phyloP scores from a whole-genome alignment of 495 filamentous ascomycete species.

The Penicillium cinerascens region DNA sequence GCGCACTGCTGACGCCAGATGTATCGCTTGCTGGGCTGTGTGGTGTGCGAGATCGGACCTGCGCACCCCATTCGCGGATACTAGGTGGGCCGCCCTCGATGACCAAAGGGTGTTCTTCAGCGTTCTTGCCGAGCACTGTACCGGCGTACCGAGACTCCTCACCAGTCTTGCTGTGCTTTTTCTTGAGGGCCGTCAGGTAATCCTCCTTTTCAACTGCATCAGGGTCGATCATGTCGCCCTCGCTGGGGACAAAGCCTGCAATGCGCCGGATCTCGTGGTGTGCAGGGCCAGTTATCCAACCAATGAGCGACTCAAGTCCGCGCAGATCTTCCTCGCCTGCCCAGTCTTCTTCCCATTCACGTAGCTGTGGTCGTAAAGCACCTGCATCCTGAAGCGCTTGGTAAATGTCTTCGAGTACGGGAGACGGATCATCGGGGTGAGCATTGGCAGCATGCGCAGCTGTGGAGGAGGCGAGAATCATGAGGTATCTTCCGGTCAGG shows the following conservation, averaged over 20 bases:
- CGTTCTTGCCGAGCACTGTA: conserved; percentile 68
- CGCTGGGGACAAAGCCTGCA: conserved; percentile 51
- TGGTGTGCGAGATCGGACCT: conserved; percentile 32
- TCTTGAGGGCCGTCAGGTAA: conserved; percentile 73
- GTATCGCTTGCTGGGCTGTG: conserved; percentile 33
- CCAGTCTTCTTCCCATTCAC: conserved; percentile 56
- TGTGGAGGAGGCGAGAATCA: conserved; percentile 61
- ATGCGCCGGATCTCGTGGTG: conserved; percentile 72
- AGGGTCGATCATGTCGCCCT: conserved; percentile 43
- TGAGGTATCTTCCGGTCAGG: conserved; percentile 69
- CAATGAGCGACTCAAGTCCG: conserved; percentile 67
- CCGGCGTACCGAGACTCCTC: conserved; percentile 79
- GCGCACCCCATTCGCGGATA: conserved; percentile 61
- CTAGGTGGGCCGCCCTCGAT: conserved; percentile 72
- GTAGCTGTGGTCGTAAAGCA: conserved; percentile 59
- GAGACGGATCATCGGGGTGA: conserved; percentile 46
- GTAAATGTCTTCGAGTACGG: conserved; percentile 71
- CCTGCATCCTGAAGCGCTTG: conserved; percentile 77
- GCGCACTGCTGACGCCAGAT: conserved; percentile 43
- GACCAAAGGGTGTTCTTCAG: conserved; percentile 61
- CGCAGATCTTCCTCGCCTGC: conserved; percentile 64
- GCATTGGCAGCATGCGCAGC: conserved; percentile 56
- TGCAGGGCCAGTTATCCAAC: conserved; percentile 65
- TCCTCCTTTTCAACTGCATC: conserved; percentile 60
- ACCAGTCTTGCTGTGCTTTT: conserved; percentile 78